Evolutionary conservation across 208 protist genomes (phyloP).

Genomic region (Crithidia fasciculata): DNA sequence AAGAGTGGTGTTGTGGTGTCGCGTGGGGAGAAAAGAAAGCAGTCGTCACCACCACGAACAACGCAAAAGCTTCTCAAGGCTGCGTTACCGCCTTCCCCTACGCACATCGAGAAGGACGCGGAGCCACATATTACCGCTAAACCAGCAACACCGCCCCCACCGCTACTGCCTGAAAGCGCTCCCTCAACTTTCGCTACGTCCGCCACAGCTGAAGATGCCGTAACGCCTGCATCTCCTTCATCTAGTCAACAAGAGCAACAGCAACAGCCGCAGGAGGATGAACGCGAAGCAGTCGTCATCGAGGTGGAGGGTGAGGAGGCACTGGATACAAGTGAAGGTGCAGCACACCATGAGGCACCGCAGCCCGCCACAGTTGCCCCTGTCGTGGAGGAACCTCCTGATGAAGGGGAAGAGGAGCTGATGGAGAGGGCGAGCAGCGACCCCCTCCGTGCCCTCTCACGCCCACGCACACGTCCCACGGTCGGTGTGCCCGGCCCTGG

Average conservation of each 20-base stretch:
- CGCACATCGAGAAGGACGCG: too few relatives aligned
- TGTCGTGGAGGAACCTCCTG: not conserved
- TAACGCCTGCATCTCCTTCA: too few relatives aligned
- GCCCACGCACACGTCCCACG: conserved; percentile 17
- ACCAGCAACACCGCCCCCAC: not conserved
- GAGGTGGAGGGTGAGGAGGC: too few relatives aligned
- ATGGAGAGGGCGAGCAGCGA: not conserved
- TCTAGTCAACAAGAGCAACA: too few relatives aligned
- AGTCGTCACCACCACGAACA: not conserved
- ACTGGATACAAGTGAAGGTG: too few relatives aligned
- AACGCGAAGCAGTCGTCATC: too few relatives aligned
- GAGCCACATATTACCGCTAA: not conserved
- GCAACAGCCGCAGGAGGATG: too few relatives aligned
- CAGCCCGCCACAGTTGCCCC: not conserved
- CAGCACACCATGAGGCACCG: too few relatives aligned
- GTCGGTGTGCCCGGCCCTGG: conserved; percentile 55
- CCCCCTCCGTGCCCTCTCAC: conserved; percentile 16
- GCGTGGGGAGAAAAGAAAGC: not conserved
- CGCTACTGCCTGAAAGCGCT: not conserved
- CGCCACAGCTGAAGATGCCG: too few relatives aligned
- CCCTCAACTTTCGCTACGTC: too few relatives aligned
- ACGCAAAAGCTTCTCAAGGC: not conserved
- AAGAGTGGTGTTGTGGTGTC: not conserved
- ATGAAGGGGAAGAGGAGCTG: not conserved
- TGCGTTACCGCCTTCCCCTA: too few relatives aligned